Base-by-base conservation (phyloP, 352 stramenopile species). In the Phytophthora chlamydospora region DNA sequence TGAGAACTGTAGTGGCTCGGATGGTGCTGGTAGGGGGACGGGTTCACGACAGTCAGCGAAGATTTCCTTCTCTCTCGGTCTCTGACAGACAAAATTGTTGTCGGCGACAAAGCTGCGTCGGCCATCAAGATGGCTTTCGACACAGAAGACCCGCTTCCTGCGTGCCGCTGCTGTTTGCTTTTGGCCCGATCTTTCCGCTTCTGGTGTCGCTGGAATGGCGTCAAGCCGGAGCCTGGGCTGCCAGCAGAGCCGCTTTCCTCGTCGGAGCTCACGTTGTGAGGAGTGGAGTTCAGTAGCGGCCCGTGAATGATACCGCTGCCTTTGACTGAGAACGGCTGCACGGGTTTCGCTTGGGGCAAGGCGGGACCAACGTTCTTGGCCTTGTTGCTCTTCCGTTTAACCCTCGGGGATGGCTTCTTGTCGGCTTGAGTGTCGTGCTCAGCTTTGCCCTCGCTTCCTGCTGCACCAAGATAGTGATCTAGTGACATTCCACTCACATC, bases 401-500 rank as follows among this genome's bases (percentile, higher is more conserved):
- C 44, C 0, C 63, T 59, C 4, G 69, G 68, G 4, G 74, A 80
- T 24, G 54, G 21, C 38, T 75, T 68, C 40, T 48, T 56, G 6
- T 69, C 44, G 1, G 56, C 65, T n/a, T 31, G 40, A 39, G 32
- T 51, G n/a, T 42, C 60, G 31, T 58, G 45, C 11, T 58, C 48
- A 14, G 46, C 47, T 5, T 50, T 44, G 21, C 53, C 27, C 2
- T 54, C 54, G 24, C 40, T 47, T 2, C 5, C 48, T 34, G 45
- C 40, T n/a, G 75, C 71, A 11, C 78, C 80, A 7, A 89, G 62
- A 45, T 88, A 89, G 46, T 79, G 73, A 46, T 89, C 76, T 11
- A 90, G 65, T 10, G 80, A 87, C 78, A 90, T 88, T 35, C 80
- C 78, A 24, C 61, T 83, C 31, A 88, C 68, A 29, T 83, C 62